Evolutionary conservation across 495 filamentous ascomycete species (phyloP).

Genomic region (Aspergillus cristatus): DNA sequence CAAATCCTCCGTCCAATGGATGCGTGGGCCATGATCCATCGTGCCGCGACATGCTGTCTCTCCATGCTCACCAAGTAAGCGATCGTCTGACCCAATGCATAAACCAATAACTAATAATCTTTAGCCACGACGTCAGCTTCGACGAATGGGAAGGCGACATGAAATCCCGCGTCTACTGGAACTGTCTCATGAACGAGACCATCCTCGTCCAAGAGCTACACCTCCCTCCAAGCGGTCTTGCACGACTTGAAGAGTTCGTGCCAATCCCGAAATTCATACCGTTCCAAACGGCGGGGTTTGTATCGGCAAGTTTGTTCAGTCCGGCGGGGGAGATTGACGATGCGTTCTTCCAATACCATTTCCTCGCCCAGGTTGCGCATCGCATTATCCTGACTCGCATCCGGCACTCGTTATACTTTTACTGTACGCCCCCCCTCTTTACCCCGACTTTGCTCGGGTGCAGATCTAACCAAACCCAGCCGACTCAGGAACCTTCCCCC

Average conservation of each 20-base stretch:
- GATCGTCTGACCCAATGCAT: background rate
- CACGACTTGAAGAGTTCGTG: constrained; percentile 35
- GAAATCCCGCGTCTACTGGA: constrained; percentile 43
- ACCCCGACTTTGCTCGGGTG: background rate
- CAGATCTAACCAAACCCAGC: constrained; percentile 14
- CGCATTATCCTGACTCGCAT: constrained; percentile 41
- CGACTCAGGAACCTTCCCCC: constrained; percentile 37
- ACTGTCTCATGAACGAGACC: constrained; percentile 41
- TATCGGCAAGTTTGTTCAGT: constrained; percentile 17
- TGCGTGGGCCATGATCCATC: constrained; percentile 39
- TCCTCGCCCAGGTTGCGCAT: constrained; percentile 40
- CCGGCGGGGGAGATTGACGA: constrained; percentile 30
- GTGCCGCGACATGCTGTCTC: constrained; percentile 37
- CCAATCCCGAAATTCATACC: constrained; percentile 41
- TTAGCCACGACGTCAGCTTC: constrained; percentile 35
- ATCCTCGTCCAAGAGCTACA: constrained; percentile 40
- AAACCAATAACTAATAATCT: constrained; percentile 2
- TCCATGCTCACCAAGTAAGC: constrained; percentile 40
- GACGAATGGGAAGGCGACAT: constrained; percentile 43
- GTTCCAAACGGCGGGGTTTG: constrained; percentile 31
- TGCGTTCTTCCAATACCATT: constrained; percentile 42
- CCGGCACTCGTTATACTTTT: constrained; percentile 39
- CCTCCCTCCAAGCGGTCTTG: constrained; percentile 37
- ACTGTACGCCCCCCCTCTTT: constrained; percentile 27
- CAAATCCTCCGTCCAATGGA: constrained; percentile 41